Evolutionary conservation across 2,329 filamentous ascomycete species (phyloP).

Genomic region (Pseudogymnoascus sp.): DNA sequence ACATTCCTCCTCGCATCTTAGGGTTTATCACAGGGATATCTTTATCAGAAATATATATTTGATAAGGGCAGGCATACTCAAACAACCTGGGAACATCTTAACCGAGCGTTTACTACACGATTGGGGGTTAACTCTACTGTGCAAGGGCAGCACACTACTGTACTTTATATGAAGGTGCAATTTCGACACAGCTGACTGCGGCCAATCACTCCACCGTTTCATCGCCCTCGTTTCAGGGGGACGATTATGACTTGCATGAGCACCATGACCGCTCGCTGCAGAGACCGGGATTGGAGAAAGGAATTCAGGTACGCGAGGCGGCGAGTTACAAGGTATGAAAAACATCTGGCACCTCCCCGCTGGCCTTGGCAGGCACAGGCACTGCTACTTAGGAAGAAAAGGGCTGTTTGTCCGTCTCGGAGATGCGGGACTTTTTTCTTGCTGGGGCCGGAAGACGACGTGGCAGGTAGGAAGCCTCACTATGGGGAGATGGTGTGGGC

Average conservation of each 20-base stretch:
- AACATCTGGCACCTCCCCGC: not conserved
- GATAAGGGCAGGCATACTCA: not conserved
- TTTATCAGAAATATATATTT: constrained; percentile 6
- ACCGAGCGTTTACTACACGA: not conserved
- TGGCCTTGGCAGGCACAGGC: not conserved
- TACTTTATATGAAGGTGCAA: constrained; percentile 1
- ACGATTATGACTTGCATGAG: constrained; percentile 1
- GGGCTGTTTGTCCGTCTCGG: not conserved
- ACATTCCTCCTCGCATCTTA: not conserved
- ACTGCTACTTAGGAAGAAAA: not conserved
- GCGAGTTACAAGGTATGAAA: not conserved
- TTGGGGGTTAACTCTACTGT: not conserved
- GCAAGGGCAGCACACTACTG: not conserved
- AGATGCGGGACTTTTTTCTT: not conserved
- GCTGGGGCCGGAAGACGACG: not conserved
- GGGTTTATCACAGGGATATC: not conserved
- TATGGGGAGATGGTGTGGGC: not conserved
- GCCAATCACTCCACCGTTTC: not conserved
- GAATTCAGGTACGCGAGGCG: not conserved
- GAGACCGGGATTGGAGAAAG: not conserved
- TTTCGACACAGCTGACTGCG: not conserved
- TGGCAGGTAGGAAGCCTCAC: not conserved
- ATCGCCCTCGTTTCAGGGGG: not conserved
- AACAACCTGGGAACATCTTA: not conserved
- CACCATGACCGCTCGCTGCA: not conserved